A percentile compares a stretch with the other conserved stretches of the same genome.
Evolutionary conservation across 805 yeast genomes (phyloP).

Genomic region (Brettanomyces custersianus): DNA sequence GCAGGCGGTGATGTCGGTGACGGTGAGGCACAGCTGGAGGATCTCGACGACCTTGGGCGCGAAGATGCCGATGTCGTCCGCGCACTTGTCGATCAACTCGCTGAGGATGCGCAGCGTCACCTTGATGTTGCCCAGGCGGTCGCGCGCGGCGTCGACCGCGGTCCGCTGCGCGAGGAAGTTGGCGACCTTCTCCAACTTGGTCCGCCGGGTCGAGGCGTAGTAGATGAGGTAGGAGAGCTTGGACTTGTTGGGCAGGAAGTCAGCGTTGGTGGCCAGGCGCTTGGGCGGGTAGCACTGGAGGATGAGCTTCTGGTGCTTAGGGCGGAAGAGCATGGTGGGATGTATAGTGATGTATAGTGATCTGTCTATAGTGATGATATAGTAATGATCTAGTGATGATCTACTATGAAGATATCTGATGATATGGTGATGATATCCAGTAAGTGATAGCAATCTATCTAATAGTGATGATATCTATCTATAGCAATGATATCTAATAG

Average conservation of each 20-base stretch:
- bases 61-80: slow-evolving; percentile 77
- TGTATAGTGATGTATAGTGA: too few relatives aligned
- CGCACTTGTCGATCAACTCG: slow-evolving; percentile 65
- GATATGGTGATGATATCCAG: too few relatives aligned
- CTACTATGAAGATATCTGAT: too few relatives aligned
- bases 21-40: slow-evolving; percentile 38
- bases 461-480: too few relatives aligned
- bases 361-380: too few relatives aligned
- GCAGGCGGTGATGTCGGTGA: slow-evolving; percentile 54
- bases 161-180: slow-evolving; percentile 57
- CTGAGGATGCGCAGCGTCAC: slow-evolving; percentile 69
- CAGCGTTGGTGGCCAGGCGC: slow-evolving; percentile 37
- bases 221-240: slow-evolving; percentile 82
- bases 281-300: slow-evolving; percentile 92
- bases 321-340: slow-evolving; percentile 26
- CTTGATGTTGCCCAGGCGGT: slow-evolving; percentile 67
- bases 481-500: too few relatives aligned
- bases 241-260: slow-evolving; percentile 86
- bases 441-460: too few relatives aligned
- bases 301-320: slow-evolving; percentile 86
- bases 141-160: slow-evolving; percentile 46
- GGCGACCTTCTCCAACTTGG: slow-evolving; percentile 83
- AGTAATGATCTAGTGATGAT: too few relatives aligned
- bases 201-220: slow-evolving; percentile 84
- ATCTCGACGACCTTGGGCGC: slow-evolving; percentile 62